Evolutionary conservation across 1,139 yeast genomes (phyloP).

Genomic region (Suzukiozyma palmioleophila): DNA sequence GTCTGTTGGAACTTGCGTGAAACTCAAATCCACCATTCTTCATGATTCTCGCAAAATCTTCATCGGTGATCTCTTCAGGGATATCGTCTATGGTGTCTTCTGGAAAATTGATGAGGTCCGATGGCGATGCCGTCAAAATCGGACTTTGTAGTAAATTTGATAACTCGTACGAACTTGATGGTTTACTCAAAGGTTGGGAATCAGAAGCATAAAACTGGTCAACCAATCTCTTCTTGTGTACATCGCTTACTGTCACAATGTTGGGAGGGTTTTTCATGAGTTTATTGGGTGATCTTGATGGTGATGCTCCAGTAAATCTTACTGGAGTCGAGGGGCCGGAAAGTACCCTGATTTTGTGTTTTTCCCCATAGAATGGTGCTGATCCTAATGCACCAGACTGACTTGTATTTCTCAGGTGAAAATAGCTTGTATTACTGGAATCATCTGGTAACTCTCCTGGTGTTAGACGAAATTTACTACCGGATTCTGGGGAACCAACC

Average conservation of each 20-base stretch:
- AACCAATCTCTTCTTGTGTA: slow-evolving; percentile 31
- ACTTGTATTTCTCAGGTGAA: too few relatives aligned
- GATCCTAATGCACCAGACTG: background rate
- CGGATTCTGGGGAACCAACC: too few relatives aligned
- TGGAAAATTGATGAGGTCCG: background rate
- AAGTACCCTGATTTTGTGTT: background rate
- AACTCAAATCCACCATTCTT: slow-evolving; percentile 23
- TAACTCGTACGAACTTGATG: slow-evolving; percentile 9
- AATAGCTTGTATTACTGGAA: too few relatives aligned
- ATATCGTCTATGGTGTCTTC: background rate
- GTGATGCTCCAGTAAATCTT: background rate
- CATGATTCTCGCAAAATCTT: slow-evolving; percentile 14
- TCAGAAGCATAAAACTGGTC: slow-evolving; percentile 32
- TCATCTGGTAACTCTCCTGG: too few relatives aligned
- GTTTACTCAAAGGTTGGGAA: slow-evolving; percentile 8
- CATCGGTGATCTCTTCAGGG: slow-evolving; percentile 8
- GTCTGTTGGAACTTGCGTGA: slow-evolving; percentile 11
- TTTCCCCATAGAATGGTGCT: background rate
- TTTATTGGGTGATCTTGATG: background rate
- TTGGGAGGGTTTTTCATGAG: background rate
- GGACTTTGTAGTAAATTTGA: slow-evolving; percentile 2
- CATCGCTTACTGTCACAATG: slow-evolving; percentile 1
- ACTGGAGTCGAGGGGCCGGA: background rate
- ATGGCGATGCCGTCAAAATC: background rate
- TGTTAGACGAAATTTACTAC: too few relatives aligned